A percentile compares a stretch with the other conserved stretches of the same genome.
Evolutionary conservation across 2,329 filamentous ascomycete genomes (phyloP).

Genomic region (Fusarium lyarnte): DNA sequence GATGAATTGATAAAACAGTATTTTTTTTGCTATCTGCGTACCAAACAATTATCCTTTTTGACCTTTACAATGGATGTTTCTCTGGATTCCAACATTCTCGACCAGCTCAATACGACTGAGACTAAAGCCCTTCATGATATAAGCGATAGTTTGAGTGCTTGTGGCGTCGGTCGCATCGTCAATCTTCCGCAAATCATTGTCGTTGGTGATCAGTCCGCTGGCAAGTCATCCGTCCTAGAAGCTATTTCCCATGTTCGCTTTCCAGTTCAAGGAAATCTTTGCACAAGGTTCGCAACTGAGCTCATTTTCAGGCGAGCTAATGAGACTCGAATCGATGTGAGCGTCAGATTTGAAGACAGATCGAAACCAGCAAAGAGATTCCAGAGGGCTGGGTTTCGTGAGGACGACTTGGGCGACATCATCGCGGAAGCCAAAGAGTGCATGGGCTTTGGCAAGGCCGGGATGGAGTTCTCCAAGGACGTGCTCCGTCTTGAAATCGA

Average conservation of each 20-base stretch:
- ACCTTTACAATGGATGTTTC: conserved; percentile 21
- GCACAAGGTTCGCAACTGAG: conserved; percentile 71
- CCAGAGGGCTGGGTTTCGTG: conserved; percentile 49
- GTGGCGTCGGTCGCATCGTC: conserved; percentile 58
- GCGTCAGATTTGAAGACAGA: conserved; percentile 51
- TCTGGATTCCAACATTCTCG: conserved; percentile 14
- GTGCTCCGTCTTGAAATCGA: conserved; percentile 58
- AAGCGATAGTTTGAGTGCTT: conserved; percentile 61
- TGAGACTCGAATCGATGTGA: conserved; percentile 52
- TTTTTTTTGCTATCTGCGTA: not conserved
- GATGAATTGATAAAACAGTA: not conserved
- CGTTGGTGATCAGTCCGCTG: conserved; percentile 67
- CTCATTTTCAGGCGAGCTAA: conserved; percentile 59
- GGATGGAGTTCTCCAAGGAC: conserved; percentile 55
- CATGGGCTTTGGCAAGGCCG: conserved; percentile 55
- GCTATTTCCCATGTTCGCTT: conserved; percentile 71
- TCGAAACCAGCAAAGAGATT: conserved; percentile 36
- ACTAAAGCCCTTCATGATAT: conserved; percentile 61
- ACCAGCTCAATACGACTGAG: conserved; percentile 53
- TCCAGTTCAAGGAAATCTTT: conserved; percentile 63
- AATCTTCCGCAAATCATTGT: conserved; percentile 66
- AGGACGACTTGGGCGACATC: conserved; percentile 56
- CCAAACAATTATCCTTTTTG: not conserved
- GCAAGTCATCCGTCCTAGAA: conserved; percentile 73
- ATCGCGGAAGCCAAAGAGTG: conserved; percentile 60